A percentile compares a stretch with the other conserved stretches of the same genome.
Conservation (phyloP, 371 early-diverging fungal species). For the Paramicrosporidium saccamoebae region DNA sequence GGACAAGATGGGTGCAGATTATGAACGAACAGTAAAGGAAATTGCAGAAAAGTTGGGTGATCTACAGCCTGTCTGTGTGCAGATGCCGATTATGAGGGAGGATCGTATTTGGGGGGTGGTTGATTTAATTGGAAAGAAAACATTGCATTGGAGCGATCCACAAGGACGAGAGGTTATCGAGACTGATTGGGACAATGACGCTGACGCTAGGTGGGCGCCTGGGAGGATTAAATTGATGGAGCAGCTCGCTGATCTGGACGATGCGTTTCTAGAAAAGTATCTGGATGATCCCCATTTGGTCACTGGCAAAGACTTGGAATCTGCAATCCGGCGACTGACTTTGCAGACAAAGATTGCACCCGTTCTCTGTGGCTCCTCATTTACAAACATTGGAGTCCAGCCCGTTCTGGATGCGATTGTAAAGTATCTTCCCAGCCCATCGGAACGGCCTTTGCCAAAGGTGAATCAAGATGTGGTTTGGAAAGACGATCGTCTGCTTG, state of each 20-base stretch:
- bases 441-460: conserved; percentile 13
- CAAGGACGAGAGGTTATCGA: too few species aligned
- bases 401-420: conserved; percentile 58
- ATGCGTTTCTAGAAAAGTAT: conserved; percentile 39
- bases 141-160: conserved; percentile 31
- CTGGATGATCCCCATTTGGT: conserved; percentile 31
- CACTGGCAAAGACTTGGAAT: conserved; percentile 13
- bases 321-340: conserved; percentile 32
- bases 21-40: conserved; percentile 18
- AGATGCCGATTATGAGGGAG: conserved; percentile 25
- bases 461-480: neutral
- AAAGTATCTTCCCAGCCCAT: conserved; percentile 54
- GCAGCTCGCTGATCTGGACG: conserved; percentile 45
- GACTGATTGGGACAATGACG: conserved; percentile 11
- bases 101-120: conserved; percentile 13
- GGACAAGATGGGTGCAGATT: conserved; percentile 48
- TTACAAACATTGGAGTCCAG: conserved; percentile 61
- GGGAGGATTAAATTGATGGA: conserved; percentile 29
- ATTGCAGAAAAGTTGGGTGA: conserved; percentile 21
- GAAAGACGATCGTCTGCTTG: conserved; percentile 23
- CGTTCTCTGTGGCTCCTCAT: conserved; percentile 63
- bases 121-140: conserved; percentile 40
- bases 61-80: conserved; percentile 30
- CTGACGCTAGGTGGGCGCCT: conserved; percentile 6
- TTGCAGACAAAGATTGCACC: conserved; percentile 27